Evolutionary conservation across 2,329 filamentous ascomycete genomes (phyloP).

Genomic region (Fusarium luffae): DNA sequence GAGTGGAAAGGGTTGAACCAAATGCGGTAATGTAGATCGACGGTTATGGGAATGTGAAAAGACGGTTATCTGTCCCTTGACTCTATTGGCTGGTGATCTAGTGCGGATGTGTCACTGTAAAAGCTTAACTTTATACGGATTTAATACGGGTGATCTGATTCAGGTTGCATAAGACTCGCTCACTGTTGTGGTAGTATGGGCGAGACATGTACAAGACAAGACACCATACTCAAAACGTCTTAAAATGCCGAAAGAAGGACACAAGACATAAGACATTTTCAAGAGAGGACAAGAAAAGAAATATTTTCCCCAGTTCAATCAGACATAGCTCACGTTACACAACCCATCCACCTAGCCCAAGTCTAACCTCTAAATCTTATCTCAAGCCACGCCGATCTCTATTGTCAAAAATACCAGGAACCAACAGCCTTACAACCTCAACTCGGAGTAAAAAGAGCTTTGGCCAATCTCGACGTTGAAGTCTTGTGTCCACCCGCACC

Average conservation of each 20-base stretch:
- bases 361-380: background rate
- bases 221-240: background rate
- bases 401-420: background rate
- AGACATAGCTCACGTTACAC: background rate
- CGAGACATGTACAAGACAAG: background rate
- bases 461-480: background rate
- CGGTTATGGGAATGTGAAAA: background rate
- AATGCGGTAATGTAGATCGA: conserved; percentile 2
- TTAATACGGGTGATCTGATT: background rate
- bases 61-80: background rate
- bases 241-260: no score
- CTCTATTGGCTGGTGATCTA: background rate
- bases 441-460: background rate
- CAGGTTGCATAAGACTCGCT: background rate
- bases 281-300: no score
- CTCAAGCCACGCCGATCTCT: background rate
- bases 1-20: background rate
- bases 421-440: background rate
- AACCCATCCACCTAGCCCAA: background rate
- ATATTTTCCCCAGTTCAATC: no score
- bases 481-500: background rate
- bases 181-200: background rate
- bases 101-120: background rate
- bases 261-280: background rate
- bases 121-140: background rate